Evolutionary conservation across 495 filamentous ascomycete genomes (phyloP), one percentile per base, ranked within the genome.

Genomic region (Stereocaulon alpinum): DNA sequence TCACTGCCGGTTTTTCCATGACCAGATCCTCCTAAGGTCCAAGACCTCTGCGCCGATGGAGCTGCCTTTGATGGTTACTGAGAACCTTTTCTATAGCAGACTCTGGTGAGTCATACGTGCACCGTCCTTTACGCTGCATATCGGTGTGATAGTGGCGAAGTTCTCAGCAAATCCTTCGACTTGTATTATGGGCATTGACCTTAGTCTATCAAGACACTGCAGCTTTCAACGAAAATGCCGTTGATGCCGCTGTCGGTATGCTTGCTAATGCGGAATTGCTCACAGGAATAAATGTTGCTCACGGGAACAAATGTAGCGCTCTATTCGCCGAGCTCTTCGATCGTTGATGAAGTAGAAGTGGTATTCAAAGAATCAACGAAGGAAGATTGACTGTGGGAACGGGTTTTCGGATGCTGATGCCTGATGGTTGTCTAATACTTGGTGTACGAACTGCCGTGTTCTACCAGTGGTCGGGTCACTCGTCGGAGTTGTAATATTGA

Each of bases 61-160:
- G 52, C 17, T n/a, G 29, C 52, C 27, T 42, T 55, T 18, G 18
- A 42, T 42, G 52, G 52, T n/a, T 55, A 55, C 24, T 42, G 52
- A 34, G 52, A 55, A 22, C 41, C 52, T 24, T 22, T 55, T 40
- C 34, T 42, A 11, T 10, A n/a, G 40, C 52, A 55, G 52, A 55
- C 52, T 6, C 14, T 34, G 41, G 52, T 55, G 34, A 7, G 30
- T 11, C 18, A 55, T 34, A 5, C 42, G 22, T 55, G 34, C 10
- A 40, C 18, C 41, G 37, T 55, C 3, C 24, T 17, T n/a, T 55
- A 40, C 6, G 11, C n/a, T 22, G 52, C 37, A 6, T 55, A 55
- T 27, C 32, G 52, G n/a, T 55, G 52, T 22, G 37, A 55, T 29
- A 42, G 41, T 15, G 52, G 52, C 2, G 20, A 55, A 3, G 34